A percentile compares a stretch with the other conserved stretches of the same genome.
Conservation (phyloP, 1,284 basidiomycete genomes). For the Malassezia yamatoensis region DNA sequence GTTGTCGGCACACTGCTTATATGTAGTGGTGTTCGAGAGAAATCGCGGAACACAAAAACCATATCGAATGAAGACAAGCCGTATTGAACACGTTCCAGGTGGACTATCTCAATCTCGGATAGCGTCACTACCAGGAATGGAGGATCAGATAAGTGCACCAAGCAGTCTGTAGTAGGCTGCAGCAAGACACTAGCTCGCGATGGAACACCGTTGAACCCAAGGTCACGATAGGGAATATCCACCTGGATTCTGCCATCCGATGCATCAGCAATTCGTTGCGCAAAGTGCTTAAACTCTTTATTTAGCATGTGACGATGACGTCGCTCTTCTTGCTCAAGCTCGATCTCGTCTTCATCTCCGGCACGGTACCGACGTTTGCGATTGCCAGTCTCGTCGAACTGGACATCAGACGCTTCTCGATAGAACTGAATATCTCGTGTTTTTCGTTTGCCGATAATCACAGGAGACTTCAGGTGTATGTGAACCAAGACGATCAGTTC, state of each 20-base stretch:
- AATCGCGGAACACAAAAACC: conserved; percentile 92
- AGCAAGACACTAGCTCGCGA: conserved; percentile 87
- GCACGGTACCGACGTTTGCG: conserved; percentile 92
- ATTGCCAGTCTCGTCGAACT: conserved; percentile 98
- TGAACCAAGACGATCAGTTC: conserved; percentile 92
- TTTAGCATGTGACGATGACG: conserved; percentile 79
- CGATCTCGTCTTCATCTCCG: conserved; percentile 97
- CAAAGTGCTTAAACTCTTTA: conserved; percentile 88
- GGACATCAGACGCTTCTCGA: conserved; percentile 92
- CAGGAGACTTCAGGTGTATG: conserved; percentile 84
- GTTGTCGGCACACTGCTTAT: conserved; percentile 40
- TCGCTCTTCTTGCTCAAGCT: conserved; percentile 94
- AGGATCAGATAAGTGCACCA: conserved; percentile 87
- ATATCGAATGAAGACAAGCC: conserved; percentile 94
- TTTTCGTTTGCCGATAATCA: conserved; percentile 98
- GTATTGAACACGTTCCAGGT: conserved; percentile 93
- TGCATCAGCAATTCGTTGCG: conserved; percentile 83
- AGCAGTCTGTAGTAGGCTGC: conserved; percentile 91
- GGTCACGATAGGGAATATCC: conserved; percentile 91
- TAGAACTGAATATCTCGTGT: conserved; percentile 97
- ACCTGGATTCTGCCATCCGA: conserved; percentile 70
- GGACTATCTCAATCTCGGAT: conserved; percentile 88
- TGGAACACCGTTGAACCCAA: conserved; percentile 94
- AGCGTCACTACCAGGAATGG: conserved; percentile 94
- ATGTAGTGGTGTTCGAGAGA: conserved; percentile 73